Base-by-base conservation (phyloP, 441 rosid species). In the Pelargonium cotyledonis region DNA sequence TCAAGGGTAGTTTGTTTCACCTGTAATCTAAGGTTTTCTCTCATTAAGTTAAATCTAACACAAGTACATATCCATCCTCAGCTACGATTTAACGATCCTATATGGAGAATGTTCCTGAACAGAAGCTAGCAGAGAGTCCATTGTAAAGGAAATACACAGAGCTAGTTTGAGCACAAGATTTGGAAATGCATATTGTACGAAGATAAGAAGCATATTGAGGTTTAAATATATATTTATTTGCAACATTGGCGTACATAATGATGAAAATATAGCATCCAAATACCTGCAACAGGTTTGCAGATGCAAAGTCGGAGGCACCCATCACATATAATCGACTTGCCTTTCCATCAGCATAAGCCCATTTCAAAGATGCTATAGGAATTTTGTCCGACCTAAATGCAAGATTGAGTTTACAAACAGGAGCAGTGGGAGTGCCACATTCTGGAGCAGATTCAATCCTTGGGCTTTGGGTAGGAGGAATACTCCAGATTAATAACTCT, bases 381-480 rank as follows among this genome's bases (percentile, higher is more conserved):
- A 78, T 79, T 65, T 87, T 91, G 41, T 94, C 97, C 70, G 84
- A 71, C 76, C 85, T 91, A 74, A 81, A 94, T 23, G 95, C 96
- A 18, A 94, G 87, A 82, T 91, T 88, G 41, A 94, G 88, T 80
- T 91, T 94, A 71, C 81, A 82, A n/a, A 75, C 40, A 23, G 90
- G 93, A 68, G 79, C 65, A 70, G 63, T 76, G 69, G 81, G 89
- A 66, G 77, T 68, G 74, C 76, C 73, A 41, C 65, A 74, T 49
- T 85, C 92, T 16, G 80, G 21, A 3, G 83, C 70, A 64, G 26
- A 12, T 70, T 81, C 90, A 11, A 68, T 64, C 63, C 76, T 83
- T 65, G 77, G 79, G 74, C 79, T 80, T 41, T 62, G 58, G 55
- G 70, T 43, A 4, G 80, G 65, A 74, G 88, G 86, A 77, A 87